Evolutionary conservation across 139 green algal genomes (phyloP).

Genomic region (Asterochloris erici): DNA sequence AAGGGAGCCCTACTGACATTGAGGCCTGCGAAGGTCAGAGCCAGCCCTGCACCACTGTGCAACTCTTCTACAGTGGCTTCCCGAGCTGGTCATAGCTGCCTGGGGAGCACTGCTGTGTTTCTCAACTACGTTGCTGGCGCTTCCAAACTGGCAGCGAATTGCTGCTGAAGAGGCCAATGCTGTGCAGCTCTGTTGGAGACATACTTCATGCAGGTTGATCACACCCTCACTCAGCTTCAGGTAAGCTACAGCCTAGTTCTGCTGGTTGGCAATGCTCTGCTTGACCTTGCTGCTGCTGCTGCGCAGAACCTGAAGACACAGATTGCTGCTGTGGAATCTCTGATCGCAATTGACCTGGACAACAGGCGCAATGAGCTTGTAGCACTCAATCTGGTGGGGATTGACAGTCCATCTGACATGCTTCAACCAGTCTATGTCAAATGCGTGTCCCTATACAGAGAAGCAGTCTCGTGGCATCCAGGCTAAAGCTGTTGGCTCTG

Average conservation of each 20-base stretch:
- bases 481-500: not conserved
- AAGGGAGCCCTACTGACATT: no score
- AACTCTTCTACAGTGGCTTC: no score
- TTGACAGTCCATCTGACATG: not conserved
- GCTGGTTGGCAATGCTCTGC: constrained; percentile 13
- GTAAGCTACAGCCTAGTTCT: constrained; percentile 1
- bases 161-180: constrained; percentile 7
- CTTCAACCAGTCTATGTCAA: not conserved
- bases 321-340: constrained; percentile 21
- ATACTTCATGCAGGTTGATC: constrained; percentile 17
- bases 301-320: constrained; percentile 15
- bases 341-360: constrained; percentile 27
- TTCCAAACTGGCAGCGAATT: no score
- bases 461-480: not conserved
- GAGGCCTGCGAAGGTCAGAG: no score
- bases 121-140: no score
- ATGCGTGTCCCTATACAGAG: no score
- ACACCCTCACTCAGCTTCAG: not conserved
- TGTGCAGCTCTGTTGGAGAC: constrained; percentile 21
- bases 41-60: no score
- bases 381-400: constrained; percentile 22
- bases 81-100: no score
- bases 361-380: constrained; percentile 28
- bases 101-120: no score
- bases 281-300: constrained; percentile 1